phyloP scores from a whole-genome alignment of 495 filamentous ascomycete species.

The Penicillium bovifimosum region DNA sequence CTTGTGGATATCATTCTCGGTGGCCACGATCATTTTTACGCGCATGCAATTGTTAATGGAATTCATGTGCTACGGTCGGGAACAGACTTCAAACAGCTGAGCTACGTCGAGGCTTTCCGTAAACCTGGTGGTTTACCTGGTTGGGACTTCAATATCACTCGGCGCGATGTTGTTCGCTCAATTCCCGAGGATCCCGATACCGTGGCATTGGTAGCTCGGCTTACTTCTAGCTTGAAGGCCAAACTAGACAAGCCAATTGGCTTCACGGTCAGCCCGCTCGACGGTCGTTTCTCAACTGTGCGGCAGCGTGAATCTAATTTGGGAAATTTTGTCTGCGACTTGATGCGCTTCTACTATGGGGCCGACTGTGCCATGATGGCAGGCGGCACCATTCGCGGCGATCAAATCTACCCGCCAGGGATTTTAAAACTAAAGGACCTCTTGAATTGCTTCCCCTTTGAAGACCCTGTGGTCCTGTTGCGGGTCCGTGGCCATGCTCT shows the following conservation, averaged over 20 bases:
- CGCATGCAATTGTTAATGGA: conserved; percentile 67
- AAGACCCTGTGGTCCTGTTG: conserved; percentile 81
- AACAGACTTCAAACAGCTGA: conserved; percentile 84
- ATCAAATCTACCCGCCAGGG: conserved; percentile 81
- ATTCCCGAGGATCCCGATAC: conserved; percentile 58
- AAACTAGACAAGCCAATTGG: conserved; percentile 81
- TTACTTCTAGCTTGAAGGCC: conserved; percentile 63
- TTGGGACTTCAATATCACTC: conserved; percentile 75
- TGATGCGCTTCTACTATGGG: conserved; percentile 77
- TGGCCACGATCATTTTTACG: conserved; percentile 87
- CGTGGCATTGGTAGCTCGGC: conserved; percentile 52
- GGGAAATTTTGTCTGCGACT: conserved; percentile 84
- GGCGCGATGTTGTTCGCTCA: conserved; percentile 62
- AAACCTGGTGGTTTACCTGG: conserved; percentile 32
- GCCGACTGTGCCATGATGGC: conserved; percentile 83
- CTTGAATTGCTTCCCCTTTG: conserved; percentile 79
- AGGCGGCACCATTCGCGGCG: conserved; percentile 81
- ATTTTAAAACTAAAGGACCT: conserved; percentile 72
- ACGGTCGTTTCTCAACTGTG: conserved; percentile 80
- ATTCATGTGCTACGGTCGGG: conserved; percentile 78
- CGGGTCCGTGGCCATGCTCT: conserved; percentile 61
- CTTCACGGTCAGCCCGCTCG: conserved; percentile 71
- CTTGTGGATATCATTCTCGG: conserved; percentile 79
- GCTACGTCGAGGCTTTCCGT: conserved; percentile 72
- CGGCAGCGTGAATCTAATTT: conserved; percentile 71